These are phyloP conservation scores for Orychophragmus violaceus DNA, from an alignment of 345 rosid genomes.

Conservation along the genomic window DNA sequence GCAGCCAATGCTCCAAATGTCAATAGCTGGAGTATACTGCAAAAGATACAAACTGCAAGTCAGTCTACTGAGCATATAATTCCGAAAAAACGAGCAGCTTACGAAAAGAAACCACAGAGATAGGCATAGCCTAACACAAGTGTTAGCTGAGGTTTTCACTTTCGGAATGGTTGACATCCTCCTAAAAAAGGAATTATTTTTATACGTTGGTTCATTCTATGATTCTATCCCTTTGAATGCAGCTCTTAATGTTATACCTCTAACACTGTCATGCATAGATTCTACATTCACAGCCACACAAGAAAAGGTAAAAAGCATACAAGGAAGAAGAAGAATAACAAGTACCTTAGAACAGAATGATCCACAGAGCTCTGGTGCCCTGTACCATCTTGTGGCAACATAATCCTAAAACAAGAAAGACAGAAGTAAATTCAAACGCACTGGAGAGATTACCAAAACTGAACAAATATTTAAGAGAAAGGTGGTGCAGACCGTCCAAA, in stretches of 20 bases:
- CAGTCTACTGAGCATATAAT: not conserved
- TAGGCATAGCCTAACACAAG: too few relatives aligned
- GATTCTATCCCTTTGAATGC: too few relatives aligned
- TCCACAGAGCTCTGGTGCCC: not conserved
- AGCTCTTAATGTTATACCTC: too few relatives aligned
- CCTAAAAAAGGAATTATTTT: too few relatives aligned
- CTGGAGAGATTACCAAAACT: not conserved
- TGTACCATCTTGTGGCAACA: not conserved
- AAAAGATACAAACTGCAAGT: not conserved
- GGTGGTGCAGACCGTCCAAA: constrained; percentile 77
- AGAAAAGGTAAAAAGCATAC: too few relatives aligned
- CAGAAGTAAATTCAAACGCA: not conserved
- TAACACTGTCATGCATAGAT: not conserved
- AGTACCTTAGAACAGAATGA: not conserved
- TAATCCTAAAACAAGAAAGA: not conserved
- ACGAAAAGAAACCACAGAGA: too few relatives aligned
- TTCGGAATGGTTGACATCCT: too few relatives aligned
- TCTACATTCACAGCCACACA: not conserved
- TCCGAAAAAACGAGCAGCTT: too few relatives aligned
- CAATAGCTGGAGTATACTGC: not conserved
- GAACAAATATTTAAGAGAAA: not conserved
- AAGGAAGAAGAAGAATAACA: too few relatives aligned
- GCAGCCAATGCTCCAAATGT: not conserved
- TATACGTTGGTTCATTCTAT: too few relatives aligned
- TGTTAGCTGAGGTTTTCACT: too few relatives aligned